Base-by-base conservation (phyloP, 202 grass and related monocot species). In the Digitaria exilis region DNA sequence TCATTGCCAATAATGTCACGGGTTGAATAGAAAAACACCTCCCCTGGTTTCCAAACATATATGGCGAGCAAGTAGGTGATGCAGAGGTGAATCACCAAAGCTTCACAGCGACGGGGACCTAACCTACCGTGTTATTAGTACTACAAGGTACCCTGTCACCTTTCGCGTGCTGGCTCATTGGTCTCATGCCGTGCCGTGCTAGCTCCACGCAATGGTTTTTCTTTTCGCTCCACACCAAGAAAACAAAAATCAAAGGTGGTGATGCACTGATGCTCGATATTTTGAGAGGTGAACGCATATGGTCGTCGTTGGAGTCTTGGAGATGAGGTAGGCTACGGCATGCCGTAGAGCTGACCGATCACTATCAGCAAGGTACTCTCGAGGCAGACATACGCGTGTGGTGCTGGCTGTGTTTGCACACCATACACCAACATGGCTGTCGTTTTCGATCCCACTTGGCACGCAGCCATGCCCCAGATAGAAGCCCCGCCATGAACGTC, bases 361-460 rank as follows among this genome's bases (percentile, higher is more conserved):
- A 70, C 35, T 67, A 9, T 67, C 64, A 41, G 34, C 35, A 58
- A 75, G 21, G 35, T 24, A n/a, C 50, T 22, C n/a, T n/a, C n/a
- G n/a, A n/a, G 3, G 39, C 22, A 9, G 0, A 24, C 9, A 9
- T 4, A 26, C 55, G 56, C 56, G 25, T 59, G 24, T 15, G 56
- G 24, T 15, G 56, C 56, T 14, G 56, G 56, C 56, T 14, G 56
- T 28, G 25, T 25, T 1, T 12, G n/a, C n/a, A 59, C 0, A 12
- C 44, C 49, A n/a, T 9, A 59, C 0, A 12, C 44, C 49, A n/a
- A 67, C 41, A 84, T 7, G 51, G 22, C 3, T 31, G 79, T 76
- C 79, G 11, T 71, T 87, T 63, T 82, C 79, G 13, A 4, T 44
- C 25, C 25, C 26, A 83, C 5, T 78, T 73, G 54, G 52, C 65